These are phyloP conservation scores for Trichoderma brevicompactum DNA, from an alignment of 2,329 filamentous ascomycete genomes.

Conservation along the genomic window DNA sequence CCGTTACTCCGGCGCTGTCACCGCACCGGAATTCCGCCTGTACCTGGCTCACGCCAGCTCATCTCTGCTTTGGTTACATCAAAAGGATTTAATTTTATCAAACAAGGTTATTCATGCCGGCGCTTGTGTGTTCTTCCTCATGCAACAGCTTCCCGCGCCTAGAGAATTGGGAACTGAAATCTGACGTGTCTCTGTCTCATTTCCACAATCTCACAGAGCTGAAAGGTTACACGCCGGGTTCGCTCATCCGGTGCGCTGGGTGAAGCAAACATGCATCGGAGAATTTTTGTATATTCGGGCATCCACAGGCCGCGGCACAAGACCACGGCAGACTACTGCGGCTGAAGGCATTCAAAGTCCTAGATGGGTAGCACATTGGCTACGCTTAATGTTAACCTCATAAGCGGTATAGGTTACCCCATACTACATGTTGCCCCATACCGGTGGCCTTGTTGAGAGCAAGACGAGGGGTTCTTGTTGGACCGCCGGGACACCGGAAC, in stretches of 20 bases:
- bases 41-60: background rate
- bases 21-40: background rate
- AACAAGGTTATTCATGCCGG: background rate
- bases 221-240: slow-evolving; percentile 7
- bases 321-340: slow-evolving; percentile 2
- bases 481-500: background rate
- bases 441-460: background rate
- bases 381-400: background rate
- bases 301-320: background rate
- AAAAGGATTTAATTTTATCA: background rate
- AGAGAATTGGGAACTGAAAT: background rate
- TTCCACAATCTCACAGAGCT: background rate
- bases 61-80: background rate
- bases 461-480: background rate
- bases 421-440: background rate
- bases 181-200: slow-evolving; percentile 6
- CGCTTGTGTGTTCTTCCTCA: background rate
- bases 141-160: background rate
- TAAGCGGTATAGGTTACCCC: background rate
- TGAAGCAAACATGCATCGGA: slow-evolving; percentile 29
- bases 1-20: background rate
- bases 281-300: slow-evolving; percentile 23
- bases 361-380: slow-evolving; percentile 8
- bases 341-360: slow-evolving; percentile 13
- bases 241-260: slow-evolving; percentile 11